Base-by-base conservation (phyloP, 805 yeast species). In the Saccharomycopsis javanensis region DNA sequence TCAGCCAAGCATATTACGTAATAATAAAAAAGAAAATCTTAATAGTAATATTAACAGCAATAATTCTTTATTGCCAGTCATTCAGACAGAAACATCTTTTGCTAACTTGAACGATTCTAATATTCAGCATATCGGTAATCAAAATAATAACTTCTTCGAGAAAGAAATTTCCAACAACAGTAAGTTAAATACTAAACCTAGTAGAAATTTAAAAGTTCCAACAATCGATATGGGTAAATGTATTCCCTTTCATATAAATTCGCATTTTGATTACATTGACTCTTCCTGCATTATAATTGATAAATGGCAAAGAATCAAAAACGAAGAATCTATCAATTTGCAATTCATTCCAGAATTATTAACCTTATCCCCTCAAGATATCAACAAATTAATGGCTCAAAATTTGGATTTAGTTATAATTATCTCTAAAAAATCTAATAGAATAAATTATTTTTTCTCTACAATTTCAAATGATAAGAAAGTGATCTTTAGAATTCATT, bases 371-470 rank as follows among this genome's bases (percentile, higher is more conserved):
- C 95, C 95, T 2, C 76, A 76, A 57, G 76, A 85, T 8, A 70
- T 87, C 54, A 80, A 82, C 65, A 76, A 73, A 51, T 75, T 82
- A 28, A 85, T 87, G 90, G 69, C 74, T 27, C 78, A 74, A 62
- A 71, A 82, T 1, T 84, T 88, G 20, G 94, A 87, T 68, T 71
- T 87, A 55, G 72, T 86, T 68, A 81, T 86, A n/a, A 74, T 87
- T 7, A 72, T 85, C 33, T 83, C 88, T 4, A 83, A 81, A 66
- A 83, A 82, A 64, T 85, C 86, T 68, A 73, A 75, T 59, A 92
- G 86, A 66, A 75, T 86, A 56, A 86, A 86, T 68, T 86, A 87
- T 70, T 87, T 86, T 70, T 87, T 87, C 69, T 79, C 84, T 64
- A 89, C 91, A 1, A 78, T 82, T 59, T 79, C 86, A 54, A 82